Evolutionary conservation across 2,329 filamentous ascomycete species (phyloP).

Genomic region (Botryotinia globosa): DNA sequence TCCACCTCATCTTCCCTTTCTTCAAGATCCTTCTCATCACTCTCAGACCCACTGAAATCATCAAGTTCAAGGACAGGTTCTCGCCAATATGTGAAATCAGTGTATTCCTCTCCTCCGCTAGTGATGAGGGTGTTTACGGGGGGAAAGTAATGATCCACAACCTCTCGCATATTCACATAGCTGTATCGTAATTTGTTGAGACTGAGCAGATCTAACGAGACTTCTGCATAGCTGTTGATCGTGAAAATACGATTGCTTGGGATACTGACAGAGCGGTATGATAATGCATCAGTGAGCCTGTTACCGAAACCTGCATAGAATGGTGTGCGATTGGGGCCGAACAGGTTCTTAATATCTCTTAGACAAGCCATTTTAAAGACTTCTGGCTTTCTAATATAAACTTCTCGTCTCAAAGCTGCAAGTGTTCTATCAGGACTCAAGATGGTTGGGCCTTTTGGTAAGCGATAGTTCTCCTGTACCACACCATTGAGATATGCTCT

Average conservation of each 20-base stretch:
- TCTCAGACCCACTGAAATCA: conserved; percentile 84
- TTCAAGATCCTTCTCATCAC: conserved; percentile 52
- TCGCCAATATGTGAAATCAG: conserved; percentile 96
- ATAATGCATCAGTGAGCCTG: conserved; percentile 90
- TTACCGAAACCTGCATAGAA: conserved; percentile 99
- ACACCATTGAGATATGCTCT: conserved; percentile 87
- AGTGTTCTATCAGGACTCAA: conserved; percentile 93
- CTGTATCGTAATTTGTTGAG: conserved; percentile 95
- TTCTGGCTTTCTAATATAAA: conserved; percentile 94
- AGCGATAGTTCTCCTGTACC: conserved; percentile 76
- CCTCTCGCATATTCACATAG: conserved; percentile 94
- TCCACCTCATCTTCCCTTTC: conserved; percentile 52
- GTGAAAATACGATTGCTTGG: conserved; percentile 94
- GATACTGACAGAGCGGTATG: conserved; percentile 93
- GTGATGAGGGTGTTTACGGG: conserved; percentile 83
- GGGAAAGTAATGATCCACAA: conserved; percentile 97
- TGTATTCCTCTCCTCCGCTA: conserved; percentile 89
- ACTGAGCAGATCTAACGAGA: conserved; percentile 83
- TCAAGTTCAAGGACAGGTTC: conserved; percentile 79
- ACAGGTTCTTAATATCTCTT: conserved; percentile 87
- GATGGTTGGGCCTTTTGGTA: conserved; percentile 90
- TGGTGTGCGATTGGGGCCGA: conserved; percentile 71
- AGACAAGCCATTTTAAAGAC: conserved; percentile 99
- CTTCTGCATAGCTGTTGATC: conserved; percentile 96
- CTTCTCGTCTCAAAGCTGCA: conserved; percentile 83